Evolutionary conservation across 768 basidiomycete species (phyloP).

Genomic region (Suillus bovinus): DNA sequence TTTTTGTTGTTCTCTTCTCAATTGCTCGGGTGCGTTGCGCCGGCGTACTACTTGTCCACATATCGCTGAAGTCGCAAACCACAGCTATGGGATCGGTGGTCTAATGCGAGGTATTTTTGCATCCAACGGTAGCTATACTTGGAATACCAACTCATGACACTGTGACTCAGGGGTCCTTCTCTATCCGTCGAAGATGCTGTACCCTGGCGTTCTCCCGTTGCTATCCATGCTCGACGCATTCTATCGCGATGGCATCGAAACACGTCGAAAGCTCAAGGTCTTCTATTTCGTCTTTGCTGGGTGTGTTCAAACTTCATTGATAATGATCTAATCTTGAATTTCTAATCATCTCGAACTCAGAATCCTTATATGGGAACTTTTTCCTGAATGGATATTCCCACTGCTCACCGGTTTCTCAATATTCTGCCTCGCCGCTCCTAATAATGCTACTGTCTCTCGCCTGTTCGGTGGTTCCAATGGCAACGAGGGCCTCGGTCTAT

Average conservation of each 20-base stretch:
- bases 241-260: conserved; percentile 41
- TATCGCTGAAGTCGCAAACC: background rate
- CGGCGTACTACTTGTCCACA: background rate
- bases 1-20: conserved; percentile 40
- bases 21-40: conserved; percentile 31
- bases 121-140: background rate
- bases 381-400: conserved; percentile 34
- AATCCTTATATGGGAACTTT: conserved; percentile 46
- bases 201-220: conserved; percentile 33
- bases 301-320: conserved; percentile 2
- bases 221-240: conserved; percentile 34
- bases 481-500: conserved; percentile 62
- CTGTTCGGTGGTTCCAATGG: conserved; percentile 63
- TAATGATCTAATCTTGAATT: background rate
- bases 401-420: conserved; percentile 58
- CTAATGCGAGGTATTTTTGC: conserved; percentile 44
- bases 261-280: conserved; percentile 45
- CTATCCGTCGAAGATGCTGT: conserved; percentile 47
- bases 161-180: conserved; percentile 28
- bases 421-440: conserved; percentile 52
- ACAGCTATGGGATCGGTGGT: conserved; percentile 52
- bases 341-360: conserved; percentile 16
- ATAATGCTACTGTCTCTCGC: conserved; percentile 50
- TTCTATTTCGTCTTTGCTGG: conserved; percentile 45
- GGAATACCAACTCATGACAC: background rate